Conservation (phyloP, 495 filamentous ascomycete genomes). For the Apiosordaria backusii region DNA sequence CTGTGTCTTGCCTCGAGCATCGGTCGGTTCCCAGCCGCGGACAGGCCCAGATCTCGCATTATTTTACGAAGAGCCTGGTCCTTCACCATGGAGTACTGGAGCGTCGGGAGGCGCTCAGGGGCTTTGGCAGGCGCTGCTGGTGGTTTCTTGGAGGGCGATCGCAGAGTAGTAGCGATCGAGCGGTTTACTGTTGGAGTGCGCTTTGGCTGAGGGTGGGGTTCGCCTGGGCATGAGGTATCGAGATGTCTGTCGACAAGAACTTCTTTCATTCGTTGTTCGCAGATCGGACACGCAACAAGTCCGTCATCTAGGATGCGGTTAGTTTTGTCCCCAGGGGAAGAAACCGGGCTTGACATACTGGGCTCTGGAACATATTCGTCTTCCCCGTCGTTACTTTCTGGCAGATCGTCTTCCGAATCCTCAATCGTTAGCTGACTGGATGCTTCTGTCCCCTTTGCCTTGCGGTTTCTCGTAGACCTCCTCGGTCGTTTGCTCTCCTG, state of each 20-base stretch:
- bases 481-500: constrained; percentile 45
- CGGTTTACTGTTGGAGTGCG: constrained; percentile 12
- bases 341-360: constrained; percentile 13
- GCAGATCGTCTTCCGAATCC: constrained; percentile 28
- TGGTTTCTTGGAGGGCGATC: constrained; percentile 1
- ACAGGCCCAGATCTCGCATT: constrained; percentile 76
- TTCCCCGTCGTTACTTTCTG: constrained; percentile 27
- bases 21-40: constrained; percentile 58
- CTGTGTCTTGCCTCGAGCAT: constrained; percentile 75
- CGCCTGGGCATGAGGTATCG: constrained; percentile 55
- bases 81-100: constrained; percentile 79
- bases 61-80: constrained; percentile 75
- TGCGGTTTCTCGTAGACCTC: constrained; percentile 43
- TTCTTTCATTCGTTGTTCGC: constrained; percentile 69
- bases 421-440: constrained; percentile 36
- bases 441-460: constrained; percentile 33
- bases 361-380: constrained; percentile 30
- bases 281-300: constrained; percentile 78
- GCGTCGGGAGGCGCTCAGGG: constrained; percentile 60
- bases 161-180: constrained; percentile 13
- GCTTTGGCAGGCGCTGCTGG: constrained; percentile 14
- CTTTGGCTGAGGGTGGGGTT: constrained; percentile 24
- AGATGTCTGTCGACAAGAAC: constrained; percentile 71
- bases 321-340: constrained; percentile 1
- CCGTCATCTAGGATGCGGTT: constrained; percentile 59